Evolutionary conservation across 176 grass and related monocot genomes (phyloP).

Genomic region (Musa itinerans): DNA sequence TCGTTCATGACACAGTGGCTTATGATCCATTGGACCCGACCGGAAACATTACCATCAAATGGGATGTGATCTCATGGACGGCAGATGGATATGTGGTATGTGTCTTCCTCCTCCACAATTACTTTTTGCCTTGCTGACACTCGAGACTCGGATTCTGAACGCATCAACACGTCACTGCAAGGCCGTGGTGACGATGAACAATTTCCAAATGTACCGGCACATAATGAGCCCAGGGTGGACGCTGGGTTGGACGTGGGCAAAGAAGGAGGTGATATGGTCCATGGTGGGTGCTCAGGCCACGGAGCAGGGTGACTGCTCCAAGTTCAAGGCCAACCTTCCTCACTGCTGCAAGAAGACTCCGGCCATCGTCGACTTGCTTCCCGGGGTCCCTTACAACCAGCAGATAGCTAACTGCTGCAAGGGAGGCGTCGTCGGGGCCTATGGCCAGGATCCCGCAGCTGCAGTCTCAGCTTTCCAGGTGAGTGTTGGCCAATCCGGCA

Average conservation of each 20-base stretch:
- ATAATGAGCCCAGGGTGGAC: slow-evolving; percentile 76
- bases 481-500: slow-evolving; percentile 69
- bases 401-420: slow-evolving; percentile 99
- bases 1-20: slow-evolving; percentile 23
- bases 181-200: slow-evolving; percentile 84
- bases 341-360: slow-evolving; percentile 80
- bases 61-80: slow-evolving; percentile 89
- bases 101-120: neutral
- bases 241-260: slow-evolving; percentile 71
- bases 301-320: slow-evolving; percentile 93
- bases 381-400: slow-evolving; percentile 93
- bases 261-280: slow-evolving; percentile 99
- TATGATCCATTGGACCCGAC: slow-evolving; percentile 78
- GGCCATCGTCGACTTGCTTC: slow-evolving; percentile 66
- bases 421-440: slow-evolving; percentile 67
- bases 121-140: neutral
- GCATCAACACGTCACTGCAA: neutral
- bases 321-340: slow-evolving; percentile 74
- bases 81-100: slow-evolving; percentile 96
- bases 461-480: slow-evolving; percentile 72
- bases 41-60: slow-evolving; percentile 90
- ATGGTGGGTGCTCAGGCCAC: slow-evolving; percentile 82
- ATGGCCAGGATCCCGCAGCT: slow-evolving; percentile 52
- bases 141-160: neutral
- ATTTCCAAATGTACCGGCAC: slow-evolving; percentile 85